Evolutionary conservation across 78 protist species (phyloP), one percentile per base, ranked within the genome.

Genomic region (Parvularia atlantis): DNA sequence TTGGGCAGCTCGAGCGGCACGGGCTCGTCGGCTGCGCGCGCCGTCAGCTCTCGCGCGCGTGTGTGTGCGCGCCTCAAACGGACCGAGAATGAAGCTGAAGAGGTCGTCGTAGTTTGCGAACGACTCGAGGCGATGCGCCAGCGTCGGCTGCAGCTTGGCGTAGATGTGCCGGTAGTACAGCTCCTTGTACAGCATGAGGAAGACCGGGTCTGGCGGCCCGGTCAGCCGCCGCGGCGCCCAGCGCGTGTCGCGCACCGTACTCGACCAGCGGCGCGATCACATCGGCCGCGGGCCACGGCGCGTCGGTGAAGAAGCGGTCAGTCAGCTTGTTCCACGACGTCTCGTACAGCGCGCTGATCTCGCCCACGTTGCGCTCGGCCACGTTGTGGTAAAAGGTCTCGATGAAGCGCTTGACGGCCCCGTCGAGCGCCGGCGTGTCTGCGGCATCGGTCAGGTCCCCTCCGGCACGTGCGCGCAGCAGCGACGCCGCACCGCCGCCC

Each of bases 131-230:
- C 75, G 77, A 35, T 77, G 81, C 44, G 66, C 83, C 36, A 81
- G 46, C 26, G 86, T 74, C 61, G 85, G 84, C 66, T 66, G 24
- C 50, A 77, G 57, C 39, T 56, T 80, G 63, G 87, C 56, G 40
- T 87, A 87, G 48, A 87, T 80, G 79, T 89, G 91, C 59, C 96
- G 91, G 76, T 76, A 92, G 84, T 85, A 92, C 35, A 92, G 70
- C 81, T 92, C 94, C 43, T 66, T 60, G 87, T 92, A 92, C 41
- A 89, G 81, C 41, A 70, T 50, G 46, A 81, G 53, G 77, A 88
- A 86, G 52, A 56, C 26, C 31, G 3, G 37, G 41, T 66, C 71
- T 41, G 46, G 46, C 46, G 9, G 46, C 19, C 46, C 4, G 46
- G 63, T 16, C 33, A 36, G 26, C 37, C 26, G 67, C 33, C 31